phyloP scores from a whole-genome alignment of 2,329 filamentous ascomycete species.

The Aotearoamyces nothofagi region DNA sequence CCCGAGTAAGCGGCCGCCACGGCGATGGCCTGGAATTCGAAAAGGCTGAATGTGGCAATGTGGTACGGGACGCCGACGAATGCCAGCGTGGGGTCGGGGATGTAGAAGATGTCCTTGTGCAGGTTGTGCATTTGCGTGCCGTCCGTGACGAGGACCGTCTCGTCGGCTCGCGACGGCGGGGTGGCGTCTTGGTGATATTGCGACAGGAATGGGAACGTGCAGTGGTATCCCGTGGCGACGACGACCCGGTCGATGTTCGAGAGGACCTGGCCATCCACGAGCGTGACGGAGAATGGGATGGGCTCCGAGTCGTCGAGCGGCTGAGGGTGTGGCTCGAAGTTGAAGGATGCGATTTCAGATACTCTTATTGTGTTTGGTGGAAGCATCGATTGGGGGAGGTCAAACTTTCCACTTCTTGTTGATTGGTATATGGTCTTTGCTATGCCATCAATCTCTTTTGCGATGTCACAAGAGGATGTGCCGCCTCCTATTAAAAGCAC shows the following conservation, averaged over 20 bases:
- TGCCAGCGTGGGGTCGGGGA: constrained; percentile 27
- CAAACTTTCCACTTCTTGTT: constrained; percentile 1
- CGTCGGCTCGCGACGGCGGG: constrained; percentile 29
- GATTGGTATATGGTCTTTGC: constrained; percentile 1
- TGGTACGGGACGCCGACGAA: constrained; percentile 32
- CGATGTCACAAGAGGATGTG: constrained; percentile 29
- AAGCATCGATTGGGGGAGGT: constrained; percentile 1
- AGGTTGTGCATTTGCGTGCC: constrained; percentile 28
- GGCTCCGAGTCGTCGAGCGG: constrained; percentile 12
- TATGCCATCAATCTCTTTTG: constrained; percentile 8
- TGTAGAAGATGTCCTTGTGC: constrained; percentile 36
- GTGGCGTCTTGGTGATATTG: constrained; percentile 24
- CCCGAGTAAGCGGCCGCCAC: constrained; percentile 27
- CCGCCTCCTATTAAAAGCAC: constrained; percentile 39
- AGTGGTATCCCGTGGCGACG: constrained; percentile 54
- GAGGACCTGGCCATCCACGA: constrained; percentile 37
- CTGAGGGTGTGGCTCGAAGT: too few relatives aligned
- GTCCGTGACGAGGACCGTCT: constrained; percentile 38
- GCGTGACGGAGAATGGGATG: constrained; percentile 32
- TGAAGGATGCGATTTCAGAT: constrained; percentile 1
- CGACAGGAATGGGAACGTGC: constrained; percentile 47
- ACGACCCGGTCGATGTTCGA: constrained; percentile 44
- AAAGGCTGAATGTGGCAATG: constrained; percentile 31
- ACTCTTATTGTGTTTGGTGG: constrained; percentile 1
- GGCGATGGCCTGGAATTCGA: constrained; percentile 32